Conservation (phyloP, 2,329 filamentous ascomycete genomes). For the Phyllachora maydis region DNA sequence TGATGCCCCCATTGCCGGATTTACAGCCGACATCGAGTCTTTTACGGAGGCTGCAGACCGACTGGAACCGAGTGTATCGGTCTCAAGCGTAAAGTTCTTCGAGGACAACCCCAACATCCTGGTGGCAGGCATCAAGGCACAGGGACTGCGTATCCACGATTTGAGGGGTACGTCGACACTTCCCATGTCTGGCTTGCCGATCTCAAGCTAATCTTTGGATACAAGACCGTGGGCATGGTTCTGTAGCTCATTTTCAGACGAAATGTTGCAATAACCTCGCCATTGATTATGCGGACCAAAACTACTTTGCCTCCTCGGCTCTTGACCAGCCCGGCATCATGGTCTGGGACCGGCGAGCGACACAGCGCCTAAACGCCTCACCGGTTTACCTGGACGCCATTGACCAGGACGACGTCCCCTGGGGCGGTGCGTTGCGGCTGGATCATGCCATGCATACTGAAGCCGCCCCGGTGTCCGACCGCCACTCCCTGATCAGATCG, state of each 20-base stretch:
- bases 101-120: conserved; percentile 55
- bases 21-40: conserved; percentile 23
- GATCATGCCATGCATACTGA: conserved; percentile 35
- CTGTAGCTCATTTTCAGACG: conserved; percentile 38
- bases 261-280: conserved; percentile 52
- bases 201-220: conserved; percentile 3
- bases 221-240: conserved; percentile 22
- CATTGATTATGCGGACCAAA: conserved; percentile 61
- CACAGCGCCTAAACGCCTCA: conserved; percentile 27
- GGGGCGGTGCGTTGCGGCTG: conserved; percentile 38
- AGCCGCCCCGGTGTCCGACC: conserved; percentile 28
- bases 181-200: neutral
- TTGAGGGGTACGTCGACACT: conserved; percentile 36
- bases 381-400: conserved; percentile 33
- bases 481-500: conserved; percentile 39
- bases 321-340: conserved; percentile 54
- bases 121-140: conserved; percentile 54
- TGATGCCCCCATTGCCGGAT: conserved; percentile 22
- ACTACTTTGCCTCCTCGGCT: conserved; percentile 68
- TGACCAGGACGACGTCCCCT: conserved; percentile 38
- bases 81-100: conserved; percentile 70
- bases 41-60: conserved; percentile 35
- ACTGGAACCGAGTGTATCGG: conserved; percentile 47
- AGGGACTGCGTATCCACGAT: conserved; percentile 59
- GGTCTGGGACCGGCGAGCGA: conserved; percentile 59